Evolutionary conservation across 176 grass and related monocot genomes (phyloP).

Genomic region (Musa acuminata): DNA sequence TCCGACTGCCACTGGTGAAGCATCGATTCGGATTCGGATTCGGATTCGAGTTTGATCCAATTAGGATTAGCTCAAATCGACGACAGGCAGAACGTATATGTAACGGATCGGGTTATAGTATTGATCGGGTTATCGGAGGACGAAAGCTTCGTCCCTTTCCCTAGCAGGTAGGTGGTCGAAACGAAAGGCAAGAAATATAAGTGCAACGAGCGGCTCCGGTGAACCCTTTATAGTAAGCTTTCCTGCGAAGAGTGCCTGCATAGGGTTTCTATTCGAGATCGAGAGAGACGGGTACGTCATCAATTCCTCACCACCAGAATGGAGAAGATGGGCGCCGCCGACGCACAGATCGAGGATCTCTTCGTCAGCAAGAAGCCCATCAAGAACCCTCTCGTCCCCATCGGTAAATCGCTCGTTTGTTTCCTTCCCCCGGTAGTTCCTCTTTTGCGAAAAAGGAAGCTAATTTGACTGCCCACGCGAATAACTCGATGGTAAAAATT

Average conservation of each 20-base stretch:
- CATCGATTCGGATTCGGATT: too few relatives aligned
- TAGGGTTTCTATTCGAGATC: background rate
- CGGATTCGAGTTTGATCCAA: too few relatives aligned
- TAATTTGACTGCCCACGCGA: background rate
- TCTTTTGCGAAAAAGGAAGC: background rate
- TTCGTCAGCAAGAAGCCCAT: constrained; percentile 54
- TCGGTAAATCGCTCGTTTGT: constrained; percentile 33
- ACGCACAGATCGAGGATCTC: constrained; percentile 35
- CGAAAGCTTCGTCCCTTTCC: background rate
- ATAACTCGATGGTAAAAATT: background rate
- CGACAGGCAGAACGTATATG: too few relatives aligned
- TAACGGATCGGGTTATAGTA: background rate
- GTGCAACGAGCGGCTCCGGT: background rate
- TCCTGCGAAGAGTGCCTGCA: background rate
- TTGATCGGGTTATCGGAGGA: background rate
- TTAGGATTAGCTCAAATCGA: too few relatives aligned
- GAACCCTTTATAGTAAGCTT: background rate
- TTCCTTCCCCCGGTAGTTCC: background rate
- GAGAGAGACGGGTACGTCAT: background rate
- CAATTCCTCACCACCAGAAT: background rate
- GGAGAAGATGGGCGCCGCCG: constrained; percentile 29
- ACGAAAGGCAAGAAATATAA: too few relatives aligned
- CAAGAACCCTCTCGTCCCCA: constrained; percentile 95
- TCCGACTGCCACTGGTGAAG: too few relatives aligned
- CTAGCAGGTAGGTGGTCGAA: too few relatives aligned